Percentiles rank a stretch among this genome's conserved stretches.
phyloP scores from a whole-genome alignment of 1,284 basidiomycete genomes.

The Xanthoconium separans region DNA sequence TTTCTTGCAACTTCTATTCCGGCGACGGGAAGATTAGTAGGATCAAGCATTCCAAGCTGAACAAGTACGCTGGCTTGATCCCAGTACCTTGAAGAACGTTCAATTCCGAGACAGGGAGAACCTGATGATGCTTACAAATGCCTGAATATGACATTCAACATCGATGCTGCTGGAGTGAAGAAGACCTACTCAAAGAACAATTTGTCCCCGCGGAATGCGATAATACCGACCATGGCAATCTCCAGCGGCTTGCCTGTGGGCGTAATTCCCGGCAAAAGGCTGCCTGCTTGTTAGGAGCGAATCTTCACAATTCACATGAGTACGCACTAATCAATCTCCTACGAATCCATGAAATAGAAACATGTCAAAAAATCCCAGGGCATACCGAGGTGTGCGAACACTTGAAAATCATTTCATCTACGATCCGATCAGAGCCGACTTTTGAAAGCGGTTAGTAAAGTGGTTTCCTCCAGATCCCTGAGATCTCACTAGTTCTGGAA shows the following conservation, averaged over 20 bases:
- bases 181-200: constrained; percentile 48
- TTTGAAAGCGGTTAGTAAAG: constrained; percentile 4
- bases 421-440: constrained; percentile 48
- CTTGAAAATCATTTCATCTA: constrained; percentile 50
- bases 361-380: not conserved
- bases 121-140: constrained; percentile 19
- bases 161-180: not conserved
- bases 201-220: constrained; percentile 53
- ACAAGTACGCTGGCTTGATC: constrained; percentile 48
- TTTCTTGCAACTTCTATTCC: constrained; percentile 41
- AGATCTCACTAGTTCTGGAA: constrained; percentile 40
- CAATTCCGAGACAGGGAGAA: not conserved
- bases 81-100: constrained; percentile 39
- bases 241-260: constrained; percentile 46
- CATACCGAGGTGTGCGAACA: constrained; percentile 43
- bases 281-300: constrained; percentile 7
- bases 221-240: constrained; percentile 50
- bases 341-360: constrained; percentile 6
- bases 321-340: constrained; percentile 49
- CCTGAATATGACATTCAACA: constrained; percentile 10
- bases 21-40: constrained; percentile 37
- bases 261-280: constrained; percentile 44
- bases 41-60: constrained; percentile 40
- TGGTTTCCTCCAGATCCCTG: not conserved
- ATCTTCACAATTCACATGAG: not conserved